Evolutionary conservation across 192 early-diverging fungal genomes (phyloP), one percentile per base, ranked within the genome.

Genomic region (Rhizophagus prolifer): DNA sequence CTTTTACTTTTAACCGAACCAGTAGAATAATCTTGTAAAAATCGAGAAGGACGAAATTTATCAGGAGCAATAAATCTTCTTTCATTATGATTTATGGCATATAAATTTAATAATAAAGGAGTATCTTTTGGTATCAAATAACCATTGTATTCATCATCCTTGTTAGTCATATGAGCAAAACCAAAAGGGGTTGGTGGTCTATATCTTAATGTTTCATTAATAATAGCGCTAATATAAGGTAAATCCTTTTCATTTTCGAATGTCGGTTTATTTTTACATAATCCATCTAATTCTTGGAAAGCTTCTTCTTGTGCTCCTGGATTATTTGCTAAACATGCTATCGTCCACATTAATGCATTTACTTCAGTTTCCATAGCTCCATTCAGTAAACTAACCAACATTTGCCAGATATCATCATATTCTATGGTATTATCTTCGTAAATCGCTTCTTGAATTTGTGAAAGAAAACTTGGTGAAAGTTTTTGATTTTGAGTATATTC

Each of bases 121-220:
- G 89, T 79, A 2, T 82, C 81, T 75, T 84, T 81, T 21, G 89
- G 86, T 58, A 91, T 82, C 3, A 82, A 75, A 78, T 83, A 88
- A 4, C 75, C 72, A 3, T 85, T 86, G 50, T 85, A 85, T 1
- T 70, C 70, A 60, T 82, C 81, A 30, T 73, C 64, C 70, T 78
- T 25, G 25, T 64, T 81, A 4, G 81, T 79, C 1, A 79, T 63
- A 65, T 85, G 83, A 13, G 81, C 79, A 7, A 85, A 72, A 23
- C 79, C 70, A 13, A 85, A 46, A 10, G 81, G 77, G 7, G 67
- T 77, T 19, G 83, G 81, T 0, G 83, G 31, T 41, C 79, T 70
- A 9, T 77, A 25, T 14, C 83, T 72, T 6, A 82, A 59, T 0
- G 77, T 81, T 68, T 85, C 83, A 21, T 75, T 50, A 23, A 85